Percentiles rank a stretch among this genome's conserved stretches.
phyloP scores from a whole-genome alignment of 352 stramenopile genomes.

The Globisporangium nagaii region DNA sequence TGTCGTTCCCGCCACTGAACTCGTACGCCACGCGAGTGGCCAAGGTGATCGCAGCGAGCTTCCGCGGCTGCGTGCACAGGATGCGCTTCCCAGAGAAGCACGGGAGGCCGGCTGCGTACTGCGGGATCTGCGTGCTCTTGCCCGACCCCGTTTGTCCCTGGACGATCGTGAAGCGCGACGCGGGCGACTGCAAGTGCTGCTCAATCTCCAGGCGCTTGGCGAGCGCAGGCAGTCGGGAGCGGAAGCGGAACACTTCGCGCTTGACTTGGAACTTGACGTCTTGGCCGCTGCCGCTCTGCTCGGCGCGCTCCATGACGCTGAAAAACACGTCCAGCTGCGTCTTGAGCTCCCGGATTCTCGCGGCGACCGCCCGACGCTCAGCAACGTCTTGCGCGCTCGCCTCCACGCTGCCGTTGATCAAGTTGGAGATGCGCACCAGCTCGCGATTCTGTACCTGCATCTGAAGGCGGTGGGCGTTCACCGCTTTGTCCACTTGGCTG shows the following conservation, averaged over 20 bases:
- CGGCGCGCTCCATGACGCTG: not conserved
- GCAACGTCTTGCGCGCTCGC: no score
- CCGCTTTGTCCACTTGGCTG: no score
- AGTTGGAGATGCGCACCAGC: no score
- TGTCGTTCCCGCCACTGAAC: constrained; percentile 14
- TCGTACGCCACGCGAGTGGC: constrained; percentile 17
- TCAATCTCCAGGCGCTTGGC: constrained; percentile 22
- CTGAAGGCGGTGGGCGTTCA: no score
- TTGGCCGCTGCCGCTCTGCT: not conserved
- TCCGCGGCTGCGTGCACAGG: constrained; percentile 21
- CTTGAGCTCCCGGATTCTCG: constrained; percentile 12
- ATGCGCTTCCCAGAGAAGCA: constrained; percentile 19
- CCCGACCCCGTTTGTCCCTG: constrained; percentile 20
- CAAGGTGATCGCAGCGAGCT: constrained; percentile 17
- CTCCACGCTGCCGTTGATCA: no score
- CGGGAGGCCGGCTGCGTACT: constrained; percentile 14
- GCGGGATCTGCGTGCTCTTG: constrained; percentile 22
- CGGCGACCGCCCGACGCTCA: constrained; percentile 13
- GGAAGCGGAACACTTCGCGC: constrained; percentile 15
- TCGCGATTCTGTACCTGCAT: no score
- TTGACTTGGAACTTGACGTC: constrained; percentile 5
- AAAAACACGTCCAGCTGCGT: constrained; percentile 16
- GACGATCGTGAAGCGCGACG: constrained; percentile 17
- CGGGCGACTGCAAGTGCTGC: not conserved
- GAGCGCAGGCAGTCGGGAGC: constrained; percentile 9